Evolutionary conservation across 768 basidiomycete species (phyloP), one percentile per base, ranked within the genome.

Genomic region (Rhodotorula sphaerocarpa): DNA sequence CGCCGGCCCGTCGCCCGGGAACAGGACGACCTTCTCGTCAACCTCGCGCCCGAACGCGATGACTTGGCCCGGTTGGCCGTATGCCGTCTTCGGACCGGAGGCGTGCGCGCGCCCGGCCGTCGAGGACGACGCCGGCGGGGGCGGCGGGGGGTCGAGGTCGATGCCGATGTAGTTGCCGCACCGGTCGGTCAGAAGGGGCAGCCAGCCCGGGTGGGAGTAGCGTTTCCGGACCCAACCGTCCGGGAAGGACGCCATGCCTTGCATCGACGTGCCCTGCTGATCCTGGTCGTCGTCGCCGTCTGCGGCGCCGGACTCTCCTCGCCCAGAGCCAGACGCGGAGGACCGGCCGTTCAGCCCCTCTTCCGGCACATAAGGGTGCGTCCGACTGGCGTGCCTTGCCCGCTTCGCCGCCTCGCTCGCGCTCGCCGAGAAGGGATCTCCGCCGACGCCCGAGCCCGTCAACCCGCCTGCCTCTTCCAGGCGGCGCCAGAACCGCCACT

Each of bases 1-100:
- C 15, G 82, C 84, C 21, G 82, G 80, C 12, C 91, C 90, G 60
- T 96, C 90, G 12, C 95, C 95, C 55, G 82, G 80, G 84, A 86
- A 96, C 50, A 97, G 79, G 45, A 97, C 92, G 42, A 95, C 88
- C 74, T 99, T 99, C 16, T 90, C 87, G 76, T 99, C 95, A 75
- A 97, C 96, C 73, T 97, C 95, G 54, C 95, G 83, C n/a, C 95
- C 95, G 74, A 97, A 99, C 52, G 96, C 85, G 61, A 99, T 95
- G 50, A 96, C 93, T 74, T 99, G 95, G 10, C 95, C 95, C 57
- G 69, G 59, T 80, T 79, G 14, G 81, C 77, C 47, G 90, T 91
- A 50, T 77, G 23, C 20, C 10, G 25, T 25, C 21, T 28, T 46
- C 28, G 39, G 23, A 12, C 23, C 31, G 31, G 41, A 36, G 6